Percentiles rank a stretch among this genome's conserved stretches.
Evolutionary conservation across 495 filamentous ascomycete genomes (phyloP).

Genomic region (Letharia lupina): DNA sequence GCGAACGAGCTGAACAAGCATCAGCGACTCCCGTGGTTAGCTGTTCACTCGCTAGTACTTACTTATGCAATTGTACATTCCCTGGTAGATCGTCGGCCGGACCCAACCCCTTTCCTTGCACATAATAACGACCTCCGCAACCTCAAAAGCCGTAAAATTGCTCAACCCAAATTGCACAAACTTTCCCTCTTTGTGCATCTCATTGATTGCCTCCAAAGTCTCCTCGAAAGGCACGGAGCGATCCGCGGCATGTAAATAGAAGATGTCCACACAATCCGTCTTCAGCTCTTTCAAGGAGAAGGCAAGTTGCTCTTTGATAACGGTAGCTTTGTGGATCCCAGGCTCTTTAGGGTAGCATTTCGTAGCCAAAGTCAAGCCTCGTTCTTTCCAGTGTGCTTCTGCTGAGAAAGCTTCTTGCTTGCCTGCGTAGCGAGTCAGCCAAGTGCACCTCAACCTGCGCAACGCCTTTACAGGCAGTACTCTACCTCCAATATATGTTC

Average conservation of each 20-base stretch:
- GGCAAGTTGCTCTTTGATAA: constrained; percentile 53
- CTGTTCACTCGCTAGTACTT: constrained; percentile 5
- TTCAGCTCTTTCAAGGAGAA: constrained; percentile 62
- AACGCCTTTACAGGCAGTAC: not conserved
- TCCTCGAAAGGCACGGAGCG: constrained; percentile 68
- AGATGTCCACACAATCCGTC: constrained; percentile 73
- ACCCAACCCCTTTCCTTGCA: constrained; percentile 73
- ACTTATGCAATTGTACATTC: constrained; percentile 63
- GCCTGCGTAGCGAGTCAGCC: not conserved
- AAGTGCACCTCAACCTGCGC: not conserved
- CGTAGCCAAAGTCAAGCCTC: constrained; percentile 76
- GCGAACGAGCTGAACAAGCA: constrained; percentile 46
- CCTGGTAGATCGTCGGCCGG: constrained; percentile 58
- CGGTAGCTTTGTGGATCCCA: constrained; percentile 52
- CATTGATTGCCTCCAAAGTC: constrained; percentile 66
- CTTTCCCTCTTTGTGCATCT: constrained; percentile 79
- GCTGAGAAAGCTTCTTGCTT: constrained; percentile 76
- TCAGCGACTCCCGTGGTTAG: constrained; percentile 7
- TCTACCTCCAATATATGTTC: constrained; percentile 57
- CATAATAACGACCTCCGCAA: constrained; percentile 79
- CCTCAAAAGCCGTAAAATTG: constrained; percentile 85
- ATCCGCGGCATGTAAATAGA: constrained; percentile 83
- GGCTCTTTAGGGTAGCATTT: constrained; percentile 62
- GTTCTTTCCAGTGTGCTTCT: constrained; percentile 68
- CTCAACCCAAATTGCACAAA: constrained; percentile 74